Evolutionary conservation across 192 early-diverging fungal species (phyloP).

Genomic region (Linnemannia zychae): DNA sequence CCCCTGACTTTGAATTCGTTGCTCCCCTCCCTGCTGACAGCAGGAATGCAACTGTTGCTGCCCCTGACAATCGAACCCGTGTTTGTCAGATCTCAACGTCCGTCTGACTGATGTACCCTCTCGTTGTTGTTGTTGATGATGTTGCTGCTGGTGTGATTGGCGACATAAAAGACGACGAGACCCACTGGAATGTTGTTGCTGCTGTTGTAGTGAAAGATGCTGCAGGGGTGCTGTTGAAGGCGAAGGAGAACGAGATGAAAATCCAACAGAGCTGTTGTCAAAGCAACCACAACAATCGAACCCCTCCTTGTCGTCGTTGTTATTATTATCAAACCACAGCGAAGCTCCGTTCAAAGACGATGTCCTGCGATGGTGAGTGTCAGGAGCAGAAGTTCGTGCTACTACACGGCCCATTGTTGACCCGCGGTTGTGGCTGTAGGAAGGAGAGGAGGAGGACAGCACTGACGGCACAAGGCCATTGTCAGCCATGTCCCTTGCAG

Average conservation of each 20-base stretch:
- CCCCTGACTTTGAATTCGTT: not conserved
- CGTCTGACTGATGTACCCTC: not conserved
- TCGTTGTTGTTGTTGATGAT: conserved; percentile 5
- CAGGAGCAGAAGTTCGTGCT: not conserved
- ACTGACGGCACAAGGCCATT: not conserved
- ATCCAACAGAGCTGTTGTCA: not conserved
- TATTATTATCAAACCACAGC: not conserved
- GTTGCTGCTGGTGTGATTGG: not conserved
- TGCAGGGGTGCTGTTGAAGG: not conserved
- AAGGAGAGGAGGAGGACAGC: not conserved
- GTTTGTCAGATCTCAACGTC: conserved; percentile 13
- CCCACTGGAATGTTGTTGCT: conserved; percentile 11
- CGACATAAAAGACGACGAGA: conserved; percentile 15
- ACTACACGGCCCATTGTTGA: not conserved
- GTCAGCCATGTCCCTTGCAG: not conserved
- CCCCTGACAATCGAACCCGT: not conserved
- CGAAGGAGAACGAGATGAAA: not conserved
- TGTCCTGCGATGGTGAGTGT: not conserved
- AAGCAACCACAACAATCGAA: not conserved
- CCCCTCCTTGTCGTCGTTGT: not conserved
- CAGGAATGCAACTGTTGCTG: not conserved
- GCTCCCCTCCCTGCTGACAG: not conserved
- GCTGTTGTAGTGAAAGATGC: conserved; percentile 11
- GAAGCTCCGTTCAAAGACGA: not conserved
- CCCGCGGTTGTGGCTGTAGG: not conserved